Base-by-base conservation (phyloP, 768 basidiomycete species). In the Psilocybe tampanensis region DNA sequence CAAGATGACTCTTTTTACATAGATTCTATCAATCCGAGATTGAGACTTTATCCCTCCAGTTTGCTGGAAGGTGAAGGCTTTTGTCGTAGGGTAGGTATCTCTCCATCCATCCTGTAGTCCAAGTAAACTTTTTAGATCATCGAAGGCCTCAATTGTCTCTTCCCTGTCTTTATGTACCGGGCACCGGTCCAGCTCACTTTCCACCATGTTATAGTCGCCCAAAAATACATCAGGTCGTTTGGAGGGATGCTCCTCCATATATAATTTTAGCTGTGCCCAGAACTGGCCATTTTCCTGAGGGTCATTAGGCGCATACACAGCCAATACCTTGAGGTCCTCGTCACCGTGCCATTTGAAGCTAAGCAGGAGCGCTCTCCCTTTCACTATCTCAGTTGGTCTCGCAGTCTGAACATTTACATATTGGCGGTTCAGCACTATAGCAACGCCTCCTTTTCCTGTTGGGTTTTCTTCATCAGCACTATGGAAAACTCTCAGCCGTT, bases 191-290 rank as follows among this genome's bases (percentile, higher is more conserved):
- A 80, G 52, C 0, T 55, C 18, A 1, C 76, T 72, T 53, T 81
- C 76, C 0, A 74, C 70, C 2, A 80, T 29, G 58, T 83, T 81
- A 39, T 74, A 74, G 55, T 83, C 78, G 0, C 79, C 78, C 0
- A 72, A 24, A 47, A 82, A 56, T 0, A 77, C 13, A 26, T 79
- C 70, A 2, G 70, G 72, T 42, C 50, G 59, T 7, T 54, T 55
- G 2, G 12, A 18, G 45, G 22, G 24, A 6, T 26, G 3, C 0
- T 13, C 3, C 1, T 26, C 21, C 8, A 21, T 44, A 7, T 33
- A 8, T 5, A 45, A 23, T 13, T 32, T 3, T 2, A 62, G 11
- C 0, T 11, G n/a, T 0, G 15, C 18, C 61, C 61, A 62, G 52
- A 62, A 62, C 3, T 15, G 11, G 5, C 45, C 48, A 44, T 59